A percentile compares a stretch with the other conserved stretches of the same genome.
phyloP scores from a whole-genome alignment of 257 asterid genomes.

The Nicotiana benthamiana region DNA sequence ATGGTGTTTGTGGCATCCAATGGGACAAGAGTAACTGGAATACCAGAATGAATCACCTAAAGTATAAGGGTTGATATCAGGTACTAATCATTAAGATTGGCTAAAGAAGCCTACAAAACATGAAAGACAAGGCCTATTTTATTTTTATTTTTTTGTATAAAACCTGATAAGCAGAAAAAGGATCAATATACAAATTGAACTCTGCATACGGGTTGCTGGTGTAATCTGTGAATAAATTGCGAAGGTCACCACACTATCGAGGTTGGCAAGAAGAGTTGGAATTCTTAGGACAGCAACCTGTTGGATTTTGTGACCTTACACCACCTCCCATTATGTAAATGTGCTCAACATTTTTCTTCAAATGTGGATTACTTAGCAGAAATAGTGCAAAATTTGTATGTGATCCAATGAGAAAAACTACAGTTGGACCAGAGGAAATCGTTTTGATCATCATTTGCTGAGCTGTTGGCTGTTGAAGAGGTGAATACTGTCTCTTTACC shows the following conservation, averaged over 20 bases:
- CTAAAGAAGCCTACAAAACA: neutral
- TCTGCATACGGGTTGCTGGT: slow-evolving; percentile 76
- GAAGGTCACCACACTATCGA: slow-evolving; percentile 56
- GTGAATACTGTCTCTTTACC: slow-evolving; percentile 69
- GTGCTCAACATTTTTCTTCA: slow-evolving; percentile 60
- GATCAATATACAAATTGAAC: slow-evolving; percentile 75
- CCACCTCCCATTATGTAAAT: slow-evolving; percentile 82
- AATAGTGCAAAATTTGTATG: slow-evolving; percentile 61
- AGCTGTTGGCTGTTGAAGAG: slow-evolving; percentile 68
- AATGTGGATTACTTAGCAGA: slow-evolving; percentile 59
- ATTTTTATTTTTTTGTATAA: too few relatives aligned
- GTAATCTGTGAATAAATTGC: slow-evolving; percentile 59
- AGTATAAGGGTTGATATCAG: neutral
- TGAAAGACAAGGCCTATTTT: too few relatives aligned
- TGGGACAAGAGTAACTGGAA: slow-evolving; percentile 77
- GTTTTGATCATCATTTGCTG: slow-evolving; percentile 66
- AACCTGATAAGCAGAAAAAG: slow-evolving; percentile 95
- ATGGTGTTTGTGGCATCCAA: slow-evolving; percentile 89
- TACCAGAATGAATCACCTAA: slow-evolving; percentile 82
- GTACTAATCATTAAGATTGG: neutral
- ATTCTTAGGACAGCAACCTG: slow-evolving; percentile 56
- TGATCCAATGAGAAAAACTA: slow-evolving; percentile 49
- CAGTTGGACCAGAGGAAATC: slow-evolving; percentile 63
- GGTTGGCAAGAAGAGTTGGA: slow-evolving; percentile 44
- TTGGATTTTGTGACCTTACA: slow-evolving; percentile 57